A percentile compares a stretch with the other conserved stretches of the same genome.
These are phyloP conservation scores for Phytophthora idaei DNA, from an alignment of 352 stramenopile genomes.

Conservation along the genomic window DNA sequence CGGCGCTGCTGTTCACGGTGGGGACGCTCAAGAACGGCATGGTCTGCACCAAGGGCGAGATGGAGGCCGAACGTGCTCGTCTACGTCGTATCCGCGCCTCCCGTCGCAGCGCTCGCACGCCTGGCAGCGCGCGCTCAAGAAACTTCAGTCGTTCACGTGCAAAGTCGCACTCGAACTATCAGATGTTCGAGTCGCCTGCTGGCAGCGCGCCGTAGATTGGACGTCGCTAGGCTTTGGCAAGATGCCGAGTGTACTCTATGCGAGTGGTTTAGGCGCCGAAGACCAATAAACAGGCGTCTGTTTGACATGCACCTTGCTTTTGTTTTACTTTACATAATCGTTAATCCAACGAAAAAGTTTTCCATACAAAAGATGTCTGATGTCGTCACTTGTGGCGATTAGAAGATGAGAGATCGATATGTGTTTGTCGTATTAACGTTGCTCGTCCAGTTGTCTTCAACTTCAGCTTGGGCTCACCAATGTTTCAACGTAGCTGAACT, in stretches of 20 bases:
- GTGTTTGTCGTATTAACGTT: slow-evolving; percentile 5
- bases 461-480: slow-evolving; percentile 15
- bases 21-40: slow-evolving; percentile 71
- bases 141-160: slow-evolving; percentile 70
- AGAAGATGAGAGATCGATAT: slow-evolving; percentile 6
- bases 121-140: slow-evolving; percentile 58
- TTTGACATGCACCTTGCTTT: slow-evolving; percentile 36
- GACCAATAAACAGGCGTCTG: not conserved
- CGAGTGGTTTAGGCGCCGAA: slow-evolving; percentile 13
- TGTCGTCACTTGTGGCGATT: slow-evolving; percentile 5
- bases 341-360: slow-evolving; percentile 33
- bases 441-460: slow-evolving; percentile 17
- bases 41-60: slow-evolving; percentile 71
- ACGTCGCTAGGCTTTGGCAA: slow-evolving; percentile 18
- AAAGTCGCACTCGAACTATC: slow-evolving; percentile 76
- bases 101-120: slow-evolving; percentile 60
- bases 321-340: slow-evolving; percentile 33
- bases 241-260: slow-evolving; percentile 31
- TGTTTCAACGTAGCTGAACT: slow-evolving; percentile 18
- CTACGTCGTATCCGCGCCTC: slow-evolving; percentile 56
- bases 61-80: slow-evolving; percentile 54
- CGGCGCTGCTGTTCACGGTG: slow-evolving; percentile 55
- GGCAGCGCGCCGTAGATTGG: slow-evolving; percentile 50
- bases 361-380: not conserved
- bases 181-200: slow-evolving; percentile 67